Percentiles rank a stretch among this genome's conserved stretches.
These are phyloP conservation scores for Wickerhamomyces queroliae DNA, from an alignment of 805 yeast genomes.

Conservation along the genomic window DNA sequence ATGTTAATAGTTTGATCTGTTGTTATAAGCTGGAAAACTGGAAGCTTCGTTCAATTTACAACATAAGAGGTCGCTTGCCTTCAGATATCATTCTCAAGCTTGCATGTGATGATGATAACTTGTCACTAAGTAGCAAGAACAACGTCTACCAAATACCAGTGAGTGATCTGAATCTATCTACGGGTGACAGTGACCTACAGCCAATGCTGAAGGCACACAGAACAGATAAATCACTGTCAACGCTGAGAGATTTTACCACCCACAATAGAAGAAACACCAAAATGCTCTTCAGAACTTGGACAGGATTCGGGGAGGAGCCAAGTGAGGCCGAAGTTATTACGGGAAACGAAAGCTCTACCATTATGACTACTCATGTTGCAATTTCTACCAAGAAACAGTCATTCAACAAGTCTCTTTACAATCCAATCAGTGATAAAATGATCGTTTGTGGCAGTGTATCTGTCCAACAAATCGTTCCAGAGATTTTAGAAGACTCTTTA, in stretches of 20 bases:
- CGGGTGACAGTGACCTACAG: background rate
- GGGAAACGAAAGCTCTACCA: slow-evolving; percentile 4
- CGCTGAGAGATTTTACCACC: slow-evolving; percentile 3
- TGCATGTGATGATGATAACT: background rate
- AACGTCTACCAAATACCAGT: background rate
- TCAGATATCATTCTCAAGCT: background rate
- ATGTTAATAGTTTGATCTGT: no score
- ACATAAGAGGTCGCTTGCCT: background rate
- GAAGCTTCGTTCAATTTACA: background rate
- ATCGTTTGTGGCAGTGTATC: slow-evolving; percentile 6
- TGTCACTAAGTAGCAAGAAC: background rate
- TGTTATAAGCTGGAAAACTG: background rate
- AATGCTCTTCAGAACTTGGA: slow-evolving; percentile 13
- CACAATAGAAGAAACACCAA: background rate
- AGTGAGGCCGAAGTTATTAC: slow-evolving; percentile 9
- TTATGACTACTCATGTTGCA: background rate
- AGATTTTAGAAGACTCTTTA: background rate
- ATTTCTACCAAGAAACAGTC: slow-evolving; percentile 1
- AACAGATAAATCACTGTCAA: slow-evolving; percentile 9
- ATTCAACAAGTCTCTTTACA: slow-evolving; percentile 9
- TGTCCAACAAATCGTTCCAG: background rate
- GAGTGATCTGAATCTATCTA: background rate
- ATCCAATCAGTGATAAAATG: background rate
- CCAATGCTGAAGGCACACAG: slow-evolving; percentile 1
- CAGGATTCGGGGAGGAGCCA: slow-evolving; percentile 16